A percentile compares a stretch with the other conserved stretches of the same genome.
These are phyloP conservation scores for Sporothrix humicola DNA, from an alignment of 2,329 filamentous ascomycete genomes.

Conservation along the genomic window DNA sequence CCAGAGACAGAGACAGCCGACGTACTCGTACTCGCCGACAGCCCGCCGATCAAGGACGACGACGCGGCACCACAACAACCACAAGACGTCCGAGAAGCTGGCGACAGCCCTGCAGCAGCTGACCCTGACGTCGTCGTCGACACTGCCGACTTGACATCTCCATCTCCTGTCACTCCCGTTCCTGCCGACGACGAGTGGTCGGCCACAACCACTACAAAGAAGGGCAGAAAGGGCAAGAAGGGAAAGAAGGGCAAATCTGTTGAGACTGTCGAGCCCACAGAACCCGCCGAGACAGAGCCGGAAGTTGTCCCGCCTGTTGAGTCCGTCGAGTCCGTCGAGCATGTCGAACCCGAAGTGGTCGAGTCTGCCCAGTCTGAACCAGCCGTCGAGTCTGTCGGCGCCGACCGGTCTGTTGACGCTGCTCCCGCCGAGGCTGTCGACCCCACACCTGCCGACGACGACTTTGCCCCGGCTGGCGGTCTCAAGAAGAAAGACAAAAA, in stretches of 20 bases:
- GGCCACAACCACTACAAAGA: not conserved
- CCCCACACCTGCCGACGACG: constrained; percentile 1
- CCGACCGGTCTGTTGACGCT: not conserved
- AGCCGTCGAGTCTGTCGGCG: not conserved
- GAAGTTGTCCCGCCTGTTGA: constrained; percentile 14
- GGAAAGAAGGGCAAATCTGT: constrained; percentile 29
- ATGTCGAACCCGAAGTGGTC: not conserved
- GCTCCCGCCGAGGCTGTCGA: not conserved
- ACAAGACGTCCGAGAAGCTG: constrained; percentile 25
- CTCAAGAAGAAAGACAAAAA: constrained; percentile 30
- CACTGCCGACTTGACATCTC: not conserved
- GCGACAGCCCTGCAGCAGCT: constrained; percentile 32
- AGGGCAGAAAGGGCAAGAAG: constrained; percentile 31
- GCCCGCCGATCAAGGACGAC: not conserved
- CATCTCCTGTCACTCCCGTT: not conserved
- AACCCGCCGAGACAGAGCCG: not conserved
- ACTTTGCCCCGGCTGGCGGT: not conserved
- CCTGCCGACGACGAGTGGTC: not conserved
- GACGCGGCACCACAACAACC: not conserved
- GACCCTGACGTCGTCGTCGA: constrained; percentile 28
- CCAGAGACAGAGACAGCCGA: not conserved
- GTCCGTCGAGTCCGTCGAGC: constrained; percentile 7
- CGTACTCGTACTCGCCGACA: no score
- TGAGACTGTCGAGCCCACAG: not conserved
- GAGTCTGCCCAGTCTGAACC: not conserved